phyloP scores from a whole-genome alignment of 2,329 filamentous ascomycete species.

The Phyllosticta citrichinensis region DNA sequence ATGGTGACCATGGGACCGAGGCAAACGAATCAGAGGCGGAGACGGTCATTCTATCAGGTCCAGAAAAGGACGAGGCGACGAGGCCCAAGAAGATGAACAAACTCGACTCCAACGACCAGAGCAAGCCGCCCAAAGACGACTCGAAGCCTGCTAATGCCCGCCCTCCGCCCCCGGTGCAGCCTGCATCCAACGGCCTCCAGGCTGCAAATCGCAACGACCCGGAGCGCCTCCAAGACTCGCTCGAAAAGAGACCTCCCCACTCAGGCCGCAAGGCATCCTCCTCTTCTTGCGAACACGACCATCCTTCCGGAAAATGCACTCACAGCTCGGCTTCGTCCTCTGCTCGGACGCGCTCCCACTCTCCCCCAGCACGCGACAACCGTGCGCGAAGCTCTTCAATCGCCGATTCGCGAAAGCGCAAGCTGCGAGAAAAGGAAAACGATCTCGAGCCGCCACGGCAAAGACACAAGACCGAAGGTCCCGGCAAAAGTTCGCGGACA shows the following conservation, averaged over 20 bases:
- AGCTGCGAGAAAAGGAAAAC: slow-evolving; percentile 28
- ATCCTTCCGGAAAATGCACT: neutral
- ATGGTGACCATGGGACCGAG: slow-evolving; percentile 15
- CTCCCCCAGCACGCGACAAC: slow-evolving; percentile 2
- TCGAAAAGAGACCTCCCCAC: neutral
- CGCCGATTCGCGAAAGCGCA: slow-evolving; percentile 30
- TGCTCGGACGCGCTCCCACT: slow-evolving; percentile 4
- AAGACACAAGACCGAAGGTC: slow-evolving; percentile 27
- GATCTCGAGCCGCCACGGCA: slow-evolving; percentile 30
- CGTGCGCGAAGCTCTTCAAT: slow-evolving; percentile 29
- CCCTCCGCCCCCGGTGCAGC: neutral
- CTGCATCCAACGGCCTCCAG: slow-evolving; percentile 2
- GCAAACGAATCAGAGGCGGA: slow-evolving; percentile 40
- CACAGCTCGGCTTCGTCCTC: neutral
- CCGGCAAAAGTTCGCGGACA: slow-evolving; percentile 16
- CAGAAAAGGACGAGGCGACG: slow-evolving; percentile 8
- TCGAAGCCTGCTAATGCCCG: neutral
- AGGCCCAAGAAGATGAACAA: slow-evolving; percentile 27
- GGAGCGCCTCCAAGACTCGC: slow-evolving; percentile 1
- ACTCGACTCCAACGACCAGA: slow-evolving; percentile 27
- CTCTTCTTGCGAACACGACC: slow-evolving; percentile 8
- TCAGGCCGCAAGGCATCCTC: slow-evolving; percentile 7
- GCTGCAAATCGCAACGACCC: slow-evolving; percentile 1
- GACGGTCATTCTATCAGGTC: slow-evolving; percentile 35
- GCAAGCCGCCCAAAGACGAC: slow-evolving; percentile 13